These are phyloP conservation scores for Trichosporon faecale DNA, from an alignment of 1,284 basidiomycete genomes.

Conservation along the genomic window DNA sequence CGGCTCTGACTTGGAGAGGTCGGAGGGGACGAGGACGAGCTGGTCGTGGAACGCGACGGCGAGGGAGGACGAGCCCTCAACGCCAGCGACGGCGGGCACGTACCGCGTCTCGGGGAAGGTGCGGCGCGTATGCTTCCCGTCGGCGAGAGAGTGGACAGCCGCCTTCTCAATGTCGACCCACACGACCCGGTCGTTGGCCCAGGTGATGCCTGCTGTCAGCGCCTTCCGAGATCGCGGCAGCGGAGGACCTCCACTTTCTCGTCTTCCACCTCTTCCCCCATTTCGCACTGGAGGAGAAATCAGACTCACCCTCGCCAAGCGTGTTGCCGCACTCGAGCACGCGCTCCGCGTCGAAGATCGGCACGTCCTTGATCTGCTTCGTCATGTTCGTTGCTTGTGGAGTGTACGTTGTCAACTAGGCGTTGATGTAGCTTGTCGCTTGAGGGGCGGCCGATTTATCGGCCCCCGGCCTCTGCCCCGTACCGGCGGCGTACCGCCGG, in stretches of 20 bases:
- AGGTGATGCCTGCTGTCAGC: constrained; percentile 40
- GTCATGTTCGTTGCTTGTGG: constrained; percentile 8
- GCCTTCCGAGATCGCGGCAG: not conserved
- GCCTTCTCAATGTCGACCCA: constrained; percentile 48
- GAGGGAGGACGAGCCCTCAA: constrained; percentile 22
- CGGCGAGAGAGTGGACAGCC: constrained; percentile 41
- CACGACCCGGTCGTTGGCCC: constrained; percentile 44
- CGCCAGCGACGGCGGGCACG: constrained; percentile 33
- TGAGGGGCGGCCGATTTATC: not conserved
- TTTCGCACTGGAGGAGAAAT: not conserved
- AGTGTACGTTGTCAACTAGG: not conserved
- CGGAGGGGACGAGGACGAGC: constrained; percentile 22
- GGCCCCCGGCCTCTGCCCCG: not conserved
- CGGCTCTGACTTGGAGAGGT: not conserved
- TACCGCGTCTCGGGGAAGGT: constrained; percentile 40
- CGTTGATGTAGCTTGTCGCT: not conserved
- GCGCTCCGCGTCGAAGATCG: constrained; percentile 38
- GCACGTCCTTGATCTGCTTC: constrained; percentile 10
- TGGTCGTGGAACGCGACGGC: constrained; percentile 20
- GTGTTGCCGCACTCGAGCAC: constrained; percentile 35
- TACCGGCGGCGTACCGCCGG: not conserved
- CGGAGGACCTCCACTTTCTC: not conserved
- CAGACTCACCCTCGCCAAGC: constrained; percentile 43
- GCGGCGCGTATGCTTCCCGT: constrained; percentile 34
- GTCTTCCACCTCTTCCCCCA: not conserved